Conservation (phyloP, 1,139 yeast genomes). For the Taphrina flavorubra region DNA sequence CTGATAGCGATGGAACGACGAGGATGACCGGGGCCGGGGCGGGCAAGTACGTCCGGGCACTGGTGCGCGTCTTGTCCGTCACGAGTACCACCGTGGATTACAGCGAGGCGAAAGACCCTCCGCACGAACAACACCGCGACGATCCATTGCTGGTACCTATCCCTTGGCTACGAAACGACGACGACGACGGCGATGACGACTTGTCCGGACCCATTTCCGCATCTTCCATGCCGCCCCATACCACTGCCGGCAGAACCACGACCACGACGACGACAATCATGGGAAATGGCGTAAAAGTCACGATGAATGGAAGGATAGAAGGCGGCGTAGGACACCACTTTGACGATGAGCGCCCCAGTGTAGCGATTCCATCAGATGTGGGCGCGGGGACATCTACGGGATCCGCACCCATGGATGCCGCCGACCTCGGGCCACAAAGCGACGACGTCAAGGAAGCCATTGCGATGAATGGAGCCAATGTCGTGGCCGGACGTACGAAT, state of each 20-base stretch:
- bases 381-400: background rate
- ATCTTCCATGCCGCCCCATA: background rate
- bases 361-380: background rate
- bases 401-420: slow-evolving; percentile 37
- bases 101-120: slow-evolving; percentile 2
- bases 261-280: slow-evolving; percentile 13
- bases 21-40: too few relatives aligned
- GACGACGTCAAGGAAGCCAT: slow-evolving; percentile 29
- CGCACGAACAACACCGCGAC: slow-evolving; percentile 3
- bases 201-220: background rate
- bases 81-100: slow-evolving; percentile 31
- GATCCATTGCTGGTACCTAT: slow-evolving; percentile 31
- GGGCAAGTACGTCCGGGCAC: slow-evolving; percentile 53
- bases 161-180: slow-evolving; percentile 18
- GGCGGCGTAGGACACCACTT: background rate
- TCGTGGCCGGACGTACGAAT: background rate
- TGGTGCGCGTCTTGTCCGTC: slow-evolving; percentile 48
- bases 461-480: slow-evolving; percentile 15
- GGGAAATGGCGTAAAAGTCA: slow-evolving; percentile 26
- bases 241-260: background rate
- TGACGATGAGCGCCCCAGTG: background rate
- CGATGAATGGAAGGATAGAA: background rate
- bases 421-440: slow-evolving; percentile 35
- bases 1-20: too few relatives aligned
- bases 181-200: background rate